Evolutionary conservation across 768 basidiomycete genomes (phyloP), one percentile per base, ranked within the genome.

Genomic region (Mycena galopus): DNA sequence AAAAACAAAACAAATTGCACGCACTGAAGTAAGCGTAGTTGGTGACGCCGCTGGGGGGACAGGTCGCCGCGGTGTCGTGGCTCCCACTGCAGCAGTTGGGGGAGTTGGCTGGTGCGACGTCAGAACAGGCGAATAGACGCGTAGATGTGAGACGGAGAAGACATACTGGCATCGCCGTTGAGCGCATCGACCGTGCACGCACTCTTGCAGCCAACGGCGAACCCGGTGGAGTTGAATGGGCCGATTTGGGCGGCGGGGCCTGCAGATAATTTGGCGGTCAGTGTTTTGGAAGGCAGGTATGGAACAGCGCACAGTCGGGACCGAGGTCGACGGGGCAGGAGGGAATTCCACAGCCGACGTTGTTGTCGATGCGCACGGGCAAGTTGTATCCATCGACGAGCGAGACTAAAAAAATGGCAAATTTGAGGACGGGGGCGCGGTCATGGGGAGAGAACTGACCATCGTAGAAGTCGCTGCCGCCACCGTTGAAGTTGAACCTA

Each of bases 11-110:
- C n/a, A 51, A 35, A 23, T 44, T n/a, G 17, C 14, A 47, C 44
- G 21, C 21, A 47, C 44, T 47, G 44, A 47, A 47, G 44, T 47
- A 47, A 17, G 12, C 6, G 10, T 47, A 47, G 21, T 83, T 84
- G 27, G 65, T 67, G 6, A 89, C 86, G n/a, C 86, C 86, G 1
- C 84, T 83, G 11, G 84, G 63, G 14, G 85, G 87, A 73, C 88
- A 89, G 0, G 86, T 86, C 12, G 72, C 78, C 3, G 85, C 57
- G 10, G 84, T 86, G 73, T 78, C 67, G 14, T 37, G 25, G 23
- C 14, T 14, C 0, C 69, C 69, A 29, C 37, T 65, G 62, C 69
- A 71, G 69, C 69, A 71, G 69, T 71, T 71, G 23, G 44, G 44
- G 6, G 44, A 47, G 44, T 47, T 47, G 19, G 21, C 44, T 37